Percentiles rank a stretch among this genome's conserved stretches.
These are phyloP conservation scores for Penicillium sp. DNA, from an alignment of 2,329 filamentous ascomycete genomes.

Conservation along the genomic window DNA sequence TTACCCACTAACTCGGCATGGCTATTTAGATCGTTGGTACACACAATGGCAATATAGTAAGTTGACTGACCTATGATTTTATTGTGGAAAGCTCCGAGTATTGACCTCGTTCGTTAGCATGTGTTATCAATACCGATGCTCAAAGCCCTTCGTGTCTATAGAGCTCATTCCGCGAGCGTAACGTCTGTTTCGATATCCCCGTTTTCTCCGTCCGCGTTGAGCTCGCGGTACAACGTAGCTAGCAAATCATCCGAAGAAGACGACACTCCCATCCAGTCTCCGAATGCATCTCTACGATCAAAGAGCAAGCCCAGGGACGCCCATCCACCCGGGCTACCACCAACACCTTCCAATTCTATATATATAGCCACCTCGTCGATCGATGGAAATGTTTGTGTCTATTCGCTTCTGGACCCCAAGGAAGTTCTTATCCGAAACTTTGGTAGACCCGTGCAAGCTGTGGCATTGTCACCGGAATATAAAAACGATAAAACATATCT, in stretches of 20 bases:
- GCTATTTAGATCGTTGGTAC: conserved; percentile 74
- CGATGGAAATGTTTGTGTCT: conserved; percentile 91
- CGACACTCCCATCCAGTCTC: conserved; percentile 20
- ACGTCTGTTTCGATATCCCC: conserved; percentile 89
- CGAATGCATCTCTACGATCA: conserved; percentile 27
- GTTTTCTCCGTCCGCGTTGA: conserved; percentile 61
- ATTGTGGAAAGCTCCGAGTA: neutral
- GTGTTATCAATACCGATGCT: conserved; percentile 79
- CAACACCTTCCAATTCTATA: conserved; percentile 82
- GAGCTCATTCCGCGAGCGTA: conserved; percentile 87
- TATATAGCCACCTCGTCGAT: conserved; percentile 91
- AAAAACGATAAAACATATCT: conserved; percentile 84
- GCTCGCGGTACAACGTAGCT: conserved; percentile 34
- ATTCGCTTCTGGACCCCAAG: conserved; percentile 79
- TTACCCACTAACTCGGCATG: conserved; percentile 28
- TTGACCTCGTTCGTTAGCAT: conserved; percentile 54
- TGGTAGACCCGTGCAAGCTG: conserved; percentile 83
- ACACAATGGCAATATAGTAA: conserved; percentile 92
- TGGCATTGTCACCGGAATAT: conserved; percentile 92
- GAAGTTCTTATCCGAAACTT: conserved; percentile 93
- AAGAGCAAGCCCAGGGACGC: conserved; percentile 25
- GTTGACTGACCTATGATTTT: conserved; percentile 33
- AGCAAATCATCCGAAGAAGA: conserved; percentile 31
- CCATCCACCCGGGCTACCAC: conserved; percentile 50
- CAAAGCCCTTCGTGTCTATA: conserved; percentile 77